Conservation (phyloP, 2,329 filamentous ascomycete genomes). For the Penicillium sp. region DNA sequence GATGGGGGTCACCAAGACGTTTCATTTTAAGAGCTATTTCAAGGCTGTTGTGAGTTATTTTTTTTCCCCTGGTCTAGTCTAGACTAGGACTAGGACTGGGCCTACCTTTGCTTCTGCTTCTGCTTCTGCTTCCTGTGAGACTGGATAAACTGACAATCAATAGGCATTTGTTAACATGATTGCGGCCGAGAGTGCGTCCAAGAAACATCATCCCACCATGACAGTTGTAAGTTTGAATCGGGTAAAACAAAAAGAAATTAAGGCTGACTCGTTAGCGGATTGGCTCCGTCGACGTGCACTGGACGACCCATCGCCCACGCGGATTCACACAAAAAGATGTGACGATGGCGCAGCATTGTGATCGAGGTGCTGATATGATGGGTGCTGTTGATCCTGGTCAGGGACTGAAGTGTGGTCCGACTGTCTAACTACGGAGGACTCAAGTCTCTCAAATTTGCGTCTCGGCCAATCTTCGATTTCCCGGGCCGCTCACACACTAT, state of each 20-base stretch:
- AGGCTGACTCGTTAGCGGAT: slow-evolving; percentile 28
- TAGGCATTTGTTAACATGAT: slow-evolving; percentile 40
- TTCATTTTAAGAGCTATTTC: slow-evolving; percentile 40
- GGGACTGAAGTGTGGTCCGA: slow-evolving; percentile 29
- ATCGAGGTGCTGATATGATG: slow-evolving; percentile 35
- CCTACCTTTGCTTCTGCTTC: background rate
- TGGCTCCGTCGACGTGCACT: slow-evolving; percentile 39
- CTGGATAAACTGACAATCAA: background rate
- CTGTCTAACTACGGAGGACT: background rate
- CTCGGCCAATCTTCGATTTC: no score
- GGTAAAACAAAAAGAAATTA: slow-evolving; percentile 1
- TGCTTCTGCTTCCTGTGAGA: background rate
- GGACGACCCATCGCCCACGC: slow-evolving; percentile 42
- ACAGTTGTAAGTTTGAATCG: slow-evolving; percentile 30
- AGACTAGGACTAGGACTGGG: background rate
- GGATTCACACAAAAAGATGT: slow-evolving; percentile 39
- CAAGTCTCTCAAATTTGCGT: background rate
- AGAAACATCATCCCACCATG: slow-evolving; percentile 42
- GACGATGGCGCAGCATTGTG: slow-evolving; percentile 37
- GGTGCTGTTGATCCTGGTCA: slow-evolving; percentile 32
- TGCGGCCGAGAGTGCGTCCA: slow-evolving; percentile 36
- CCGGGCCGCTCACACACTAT: background rate
- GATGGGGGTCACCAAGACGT: slow-evolving; percentile 38
- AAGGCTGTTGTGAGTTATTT: slow-evolving; percentile 36
- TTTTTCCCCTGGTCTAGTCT: background rate